These are phyloP conservation scores for Colletotrichum orchidophilum DNA, from an alignment of 2,329 filamentous ascomycete species.

Conservation along the genomic window DNA sequence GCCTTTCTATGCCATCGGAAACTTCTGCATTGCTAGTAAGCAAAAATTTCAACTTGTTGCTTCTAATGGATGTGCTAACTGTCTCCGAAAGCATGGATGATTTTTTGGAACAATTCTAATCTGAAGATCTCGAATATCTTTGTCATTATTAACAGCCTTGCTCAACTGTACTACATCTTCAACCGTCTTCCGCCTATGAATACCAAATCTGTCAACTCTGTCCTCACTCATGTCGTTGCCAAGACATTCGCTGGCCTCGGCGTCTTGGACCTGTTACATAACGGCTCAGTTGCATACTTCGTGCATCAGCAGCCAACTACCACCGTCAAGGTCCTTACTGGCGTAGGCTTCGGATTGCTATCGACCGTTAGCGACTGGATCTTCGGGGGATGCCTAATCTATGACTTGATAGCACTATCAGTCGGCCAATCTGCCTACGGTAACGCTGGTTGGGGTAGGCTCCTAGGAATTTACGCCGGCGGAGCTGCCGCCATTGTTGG, in stretches of 20 bases:
- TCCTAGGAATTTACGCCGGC: slow-evolving; percentile 61
- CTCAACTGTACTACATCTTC: slow-evolving; percentile 64
- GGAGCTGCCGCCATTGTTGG: slow-evolving; percentile 62
- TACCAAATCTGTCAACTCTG: slow-evolving; percentile 55
- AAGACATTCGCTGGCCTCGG: slow-evolving; percentile 71
- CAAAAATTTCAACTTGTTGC: slow-evolving; percentile 13
- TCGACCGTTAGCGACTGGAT: slow-evolving; percentile 66
- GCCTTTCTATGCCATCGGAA: slow-evolving; percentile 65
- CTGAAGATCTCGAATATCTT: slow-evolving; percentile 64
- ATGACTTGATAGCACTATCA: slow-evolving; percentile 63
- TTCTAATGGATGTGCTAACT: neutral
- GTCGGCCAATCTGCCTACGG: slow-evolving; percentile 60
- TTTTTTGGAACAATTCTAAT: slow-evolving; percentile 66
- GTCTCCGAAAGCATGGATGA: slow-evolving; percentile 60
- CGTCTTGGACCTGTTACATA: slow-evolving; percentile 67
- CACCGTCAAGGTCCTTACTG: slow-evolving; percentile 61
- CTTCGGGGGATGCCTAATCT: slow-evolving; percentile 66
- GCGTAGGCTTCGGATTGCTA: slow-evolving; percentile 59
- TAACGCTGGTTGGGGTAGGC: slow-evolving; percentile 56
- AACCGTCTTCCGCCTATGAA: slow-evolving; percentile 59
- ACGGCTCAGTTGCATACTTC: slow-evolving; percentile 65
- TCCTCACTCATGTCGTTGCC: slow-evolving; percentile 66
- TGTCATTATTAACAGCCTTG: slow-evolving; percentile 63
- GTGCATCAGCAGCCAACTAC: slow-evolving; percentile 55
- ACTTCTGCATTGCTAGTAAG: slow-evolving; percentile 66